Percentiles rank a stretch among this genome's conserved stretches.
Conservation (phyloP, 2,329 filamentous ascomycete species). For the Diaporthe vexans region DNA sequence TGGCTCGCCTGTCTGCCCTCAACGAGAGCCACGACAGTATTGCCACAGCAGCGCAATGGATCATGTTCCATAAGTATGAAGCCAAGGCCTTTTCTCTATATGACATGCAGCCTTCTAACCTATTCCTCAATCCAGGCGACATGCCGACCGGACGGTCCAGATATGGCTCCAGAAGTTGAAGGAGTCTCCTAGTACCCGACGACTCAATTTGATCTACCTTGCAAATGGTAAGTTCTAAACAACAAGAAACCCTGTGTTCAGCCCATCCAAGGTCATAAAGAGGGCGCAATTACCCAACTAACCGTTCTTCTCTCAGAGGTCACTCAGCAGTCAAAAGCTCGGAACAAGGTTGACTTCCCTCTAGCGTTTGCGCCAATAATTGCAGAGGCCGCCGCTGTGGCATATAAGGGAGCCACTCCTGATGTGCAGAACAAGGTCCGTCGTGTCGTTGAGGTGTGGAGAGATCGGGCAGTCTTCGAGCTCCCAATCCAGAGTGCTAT, state of each 20-base stretch:
- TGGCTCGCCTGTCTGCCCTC: conserved; percentile 92
- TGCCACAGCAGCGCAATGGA: conserved; percentile 96
- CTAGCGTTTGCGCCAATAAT: conserved; percentile 92
- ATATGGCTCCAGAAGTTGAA: conserved; percentile 93
- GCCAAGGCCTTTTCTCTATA: conserved; percentile 28
- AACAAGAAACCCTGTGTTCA: background rate
- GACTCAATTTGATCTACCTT: conserved; percentile 92
- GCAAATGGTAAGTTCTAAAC: conserved; percentile 80
- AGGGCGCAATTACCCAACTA: background rate
- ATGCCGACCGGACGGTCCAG: conserved; percentile 91
- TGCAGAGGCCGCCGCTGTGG: conserved; percentile 88
- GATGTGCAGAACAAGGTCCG: conserved; percentile 91
- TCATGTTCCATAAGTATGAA: conserved; percentile 95
- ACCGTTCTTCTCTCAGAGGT: conserved; percentile 74
- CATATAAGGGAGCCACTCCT: conserved; percentile 88
- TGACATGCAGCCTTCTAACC: conserved; percentile 28
- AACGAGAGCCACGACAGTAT: conserved; percentile 99
- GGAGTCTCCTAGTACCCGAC: conserved; percentile 87
- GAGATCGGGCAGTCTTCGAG: conserved; percentile 88
- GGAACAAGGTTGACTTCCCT: conserved; percentile 92
- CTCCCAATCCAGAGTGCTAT: conserved; percentile 82
- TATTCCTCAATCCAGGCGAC: conserved; percentile 70
- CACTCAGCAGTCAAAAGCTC: conserved; percentile 93
- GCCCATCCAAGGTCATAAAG: background rate
- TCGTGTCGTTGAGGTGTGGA: conserved; percentile 95